These are phyloP conservation scores for Ogataea paraovalis DNA, from an alignment of 805 yeast genomes.

Conservation along the genomic window DNA sequence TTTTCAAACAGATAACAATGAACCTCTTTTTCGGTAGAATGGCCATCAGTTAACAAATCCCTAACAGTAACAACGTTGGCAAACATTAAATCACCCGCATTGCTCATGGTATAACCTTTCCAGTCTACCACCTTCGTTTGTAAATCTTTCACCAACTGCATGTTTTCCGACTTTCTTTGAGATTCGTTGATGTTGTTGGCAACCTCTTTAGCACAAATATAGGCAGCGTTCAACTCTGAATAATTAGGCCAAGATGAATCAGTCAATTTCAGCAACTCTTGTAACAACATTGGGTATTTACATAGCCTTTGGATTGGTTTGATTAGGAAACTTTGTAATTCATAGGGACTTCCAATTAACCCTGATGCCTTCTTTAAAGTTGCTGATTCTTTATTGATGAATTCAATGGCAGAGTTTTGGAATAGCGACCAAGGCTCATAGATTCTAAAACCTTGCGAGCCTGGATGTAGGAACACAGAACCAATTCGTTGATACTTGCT, in stretches of 20 bases:
- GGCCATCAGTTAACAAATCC: constrained; percentile 48
- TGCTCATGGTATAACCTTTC: constrained; percentile 79
- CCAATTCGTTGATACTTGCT: constrained; percentile 81
- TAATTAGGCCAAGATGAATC: constrained; percentile 49
- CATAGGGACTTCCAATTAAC: constrained; percentile 79
- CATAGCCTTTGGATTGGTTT: constrained; percentile 97
- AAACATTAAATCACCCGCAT: constrained; percentile 81
- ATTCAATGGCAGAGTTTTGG: constrained; percentile 81
- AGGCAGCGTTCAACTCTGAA: constrained; percentile 68
- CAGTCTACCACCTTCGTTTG: constrained; percentile 79
- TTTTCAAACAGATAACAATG: constrained; percentile 83
- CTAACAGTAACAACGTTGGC: constrained; percentile 67
- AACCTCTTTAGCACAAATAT: constrained; percentile 72
- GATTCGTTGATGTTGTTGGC: constrained; percentile 90
- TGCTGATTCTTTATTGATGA: constrained; percentile 60
- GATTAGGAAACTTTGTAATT: constrained; percentile 80
- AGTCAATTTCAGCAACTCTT: constrained; percentile 66
- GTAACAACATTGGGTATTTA: constrained; percentile 82
- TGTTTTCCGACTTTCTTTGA: constrained; percentile 86
- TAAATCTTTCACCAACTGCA: constrained; percentile 62
- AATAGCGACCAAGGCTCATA: constrained; percentile 95
- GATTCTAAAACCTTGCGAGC: constrained; percentile 71
- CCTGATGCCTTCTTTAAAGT: constrained; percentile 51
- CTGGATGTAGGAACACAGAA: constrained; percentile 79
- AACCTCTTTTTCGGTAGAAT: constrained; percentile 77